Evolutionary conservation across 805 yeast genomes (phyloP), one percentile per base, ranked within the genome.

Genomic region (Zygosaccharomyces bisporus): DNA sequence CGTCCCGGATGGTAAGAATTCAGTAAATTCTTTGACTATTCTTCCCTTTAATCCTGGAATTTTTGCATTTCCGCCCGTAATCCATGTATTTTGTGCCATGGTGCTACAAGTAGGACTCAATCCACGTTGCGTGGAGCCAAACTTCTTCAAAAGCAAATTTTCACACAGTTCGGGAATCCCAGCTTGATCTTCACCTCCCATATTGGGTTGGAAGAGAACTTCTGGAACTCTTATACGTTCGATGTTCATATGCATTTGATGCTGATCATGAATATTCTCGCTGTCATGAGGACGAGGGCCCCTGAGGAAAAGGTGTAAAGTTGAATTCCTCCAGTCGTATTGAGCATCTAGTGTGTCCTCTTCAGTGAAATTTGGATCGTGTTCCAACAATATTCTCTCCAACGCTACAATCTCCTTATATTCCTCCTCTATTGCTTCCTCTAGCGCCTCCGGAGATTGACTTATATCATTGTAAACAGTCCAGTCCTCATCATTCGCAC

Each of bases 401-500:
- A 93, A 54, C 16, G 72, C 74, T 18, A 77, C 61, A 21, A 86
- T 73, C 39, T 71, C 71, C 36, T 74, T 75, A 44, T 80, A 79
- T 48, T 84, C 90, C 43, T 80, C 86, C 46, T 84, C 95, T 49
- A 86, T 83, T 25, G 78, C 77, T 54, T 88, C 96, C 47, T 83
- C 89, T 6, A 65, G 56, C 4, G 61, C 64, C 53, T 89, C 86
- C 19, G 81, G 83, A 13, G 74, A 82, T 50, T 76, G 79, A 14
- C 87, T 78, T 45, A 89, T 84, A 58, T 87, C 93, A 55, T 93
- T 76, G 61, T 91, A 91, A 13, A 88, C 81, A 17, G 84, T 79
- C 97, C 97, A 91, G 64, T 93, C 99, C 44, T 86, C 95, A 60
- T 91, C 98, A 57, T 88, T 81, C 2, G 96, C 90, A 45, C 97